Conservation (phyloP, 306 rosid genomes). For the Carpinus fangiana region DNA sequence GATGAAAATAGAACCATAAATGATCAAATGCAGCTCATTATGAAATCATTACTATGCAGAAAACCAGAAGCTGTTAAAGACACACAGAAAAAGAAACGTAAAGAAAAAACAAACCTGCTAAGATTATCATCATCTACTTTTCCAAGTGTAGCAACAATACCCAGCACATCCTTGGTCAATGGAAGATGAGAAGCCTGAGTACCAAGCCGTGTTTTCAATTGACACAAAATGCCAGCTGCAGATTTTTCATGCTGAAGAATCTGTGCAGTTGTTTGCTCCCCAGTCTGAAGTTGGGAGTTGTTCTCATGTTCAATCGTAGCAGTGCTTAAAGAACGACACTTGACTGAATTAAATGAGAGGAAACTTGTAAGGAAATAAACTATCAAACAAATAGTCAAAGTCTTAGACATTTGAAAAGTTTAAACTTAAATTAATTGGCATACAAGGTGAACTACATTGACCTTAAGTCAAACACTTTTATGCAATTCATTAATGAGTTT, state of each 20-base stretch:
- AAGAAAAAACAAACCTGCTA: constrained; percentile 54
- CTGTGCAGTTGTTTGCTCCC: constrained; percentile 57
- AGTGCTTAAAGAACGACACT: constrained; percentile 45
- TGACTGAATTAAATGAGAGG: constrained; percentile 49
- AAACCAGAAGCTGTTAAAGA: constrained; percentile 15
- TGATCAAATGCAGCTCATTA: constrained; percentile 5
- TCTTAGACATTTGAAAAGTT: constrained; percentile 10
- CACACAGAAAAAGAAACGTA: constrained; percentile 4
- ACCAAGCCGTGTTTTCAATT: constrained; percentile 52
- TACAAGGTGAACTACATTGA: neutral
- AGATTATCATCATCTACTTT: constrained; percentile 65
- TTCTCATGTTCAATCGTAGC: constrained; percentile 39
- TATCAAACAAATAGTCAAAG: constrained; percentile 2
- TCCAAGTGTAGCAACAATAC: constrained; percentile 76
- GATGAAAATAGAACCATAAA: neutral
- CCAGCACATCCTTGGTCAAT: constrained; percentile 61
- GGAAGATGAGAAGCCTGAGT: constrained; percentile 49
- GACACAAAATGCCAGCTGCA: constrained; percentile 73
- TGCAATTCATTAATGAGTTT: neutral
- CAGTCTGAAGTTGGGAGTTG: constrained; percentile 30
- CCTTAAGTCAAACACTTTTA: neutral
- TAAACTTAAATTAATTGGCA: neutral
- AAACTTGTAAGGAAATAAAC: constrained; percentile 25
- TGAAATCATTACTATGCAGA: neutral
- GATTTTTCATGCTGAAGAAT: constrained; percentile 61